Percentiles rank a stretch among this genome's conserved stretches.
Conservation (phyloP, 176 grass and related monocot species). For the Rhynchospora pubera region DNA sequence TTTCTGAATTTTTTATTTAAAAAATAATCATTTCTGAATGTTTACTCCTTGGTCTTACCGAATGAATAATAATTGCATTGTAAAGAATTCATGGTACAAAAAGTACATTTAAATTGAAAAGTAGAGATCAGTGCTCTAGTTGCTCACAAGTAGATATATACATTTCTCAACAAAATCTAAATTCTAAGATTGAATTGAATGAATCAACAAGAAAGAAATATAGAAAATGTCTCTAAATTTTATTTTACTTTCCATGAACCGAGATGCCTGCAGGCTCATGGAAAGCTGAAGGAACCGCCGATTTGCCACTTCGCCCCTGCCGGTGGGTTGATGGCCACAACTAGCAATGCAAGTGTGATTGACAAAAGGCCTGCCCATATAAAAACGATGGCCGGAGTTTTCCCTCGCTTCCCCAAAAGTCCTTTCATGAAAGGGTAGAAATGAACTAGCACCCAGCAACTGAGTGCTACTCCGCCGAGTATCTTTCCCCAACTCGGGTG, state of each 20-base stretch:
- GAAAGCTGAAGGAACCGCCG: constrained; percentile 13
- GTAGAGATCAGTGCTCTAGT: not conserved
- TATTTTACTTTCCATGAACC: not conserved
- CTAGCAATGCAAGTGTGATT: constrained; percentile 6
- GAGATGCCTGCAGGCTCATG: constrained; percentile 9
- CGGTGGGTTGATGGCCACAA: constrained; percentile 16
- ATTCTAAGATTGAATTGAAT: not conserved
- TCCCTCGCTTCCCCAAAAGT: not conserved
- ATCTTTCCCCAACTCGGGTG: constrained; percentile 14
- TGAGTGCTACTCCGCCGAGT: not conserved
- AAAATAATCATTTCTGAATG: too few species aligned
- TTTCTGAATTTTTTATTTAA: too few species aligned
- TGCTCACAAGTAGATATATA: not conserved
- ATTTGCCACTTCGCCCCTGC: not conserved
- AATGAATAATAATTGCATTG: too few species aligned
- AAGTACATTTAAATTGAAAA: not conserved
- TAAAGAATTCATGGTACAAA: not conserved
- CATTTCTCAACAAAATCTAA: not conserved
- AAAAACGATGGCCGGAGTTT: constrained; percentile 19
- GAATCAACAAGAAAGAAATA: not conserved
- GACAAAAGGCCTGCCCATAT: constrained; percentile 16
- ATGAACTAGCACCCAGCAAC: constrained; percentile 10
- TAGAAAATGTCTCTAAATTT: not conserved
- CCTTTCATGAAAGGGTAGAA: constrained; percentile 23
- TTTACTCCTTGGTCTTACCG: too few species aligned